A percentile compares a stretch with the other conserved stretches of the same genome.
Conservation (phyloP, 2,329 filamentous ascomycete genomes). For the Dactylellina drechsleri region DNA sequence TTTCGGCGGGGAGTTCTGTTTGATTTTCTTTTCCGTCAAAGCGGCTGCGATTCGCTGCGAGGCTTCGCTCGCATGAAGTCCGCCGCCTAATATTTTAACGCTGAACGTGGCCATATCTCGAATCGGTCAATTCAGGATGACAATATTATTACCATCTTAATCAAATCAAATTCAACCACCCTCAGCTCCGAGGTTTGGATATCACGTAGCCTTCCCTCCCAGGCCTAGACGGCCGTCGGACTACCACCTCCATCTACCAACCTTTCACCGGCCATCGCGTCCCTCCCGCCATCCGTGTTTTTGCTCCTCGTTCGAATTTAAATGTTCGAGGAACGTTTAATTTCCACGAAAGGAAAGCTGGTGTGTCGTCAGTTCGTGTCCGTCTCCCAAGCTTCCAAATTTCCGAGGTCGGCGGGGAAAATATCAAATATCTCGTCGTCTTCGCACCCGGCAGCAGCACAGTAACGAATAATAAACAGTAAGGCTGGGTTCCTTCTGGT, state of each 20-base stretch:
- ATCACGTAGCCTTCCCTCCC: neutral
- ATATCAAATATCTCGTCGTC: neutral
- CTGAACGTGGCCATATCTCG: constrained; percentile 16
- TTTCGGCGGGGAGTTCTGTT: too few relatives aligned
- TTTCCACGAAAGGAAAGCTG: too few relatives aligned
- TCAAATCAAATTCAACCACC: neutral
- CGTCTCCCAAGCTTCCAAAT: constrained; percentile 15
- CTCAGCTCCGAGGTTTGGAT: neutral
- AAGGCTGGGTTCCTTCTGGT: neutral
- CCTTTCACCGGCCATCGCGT: neutral
- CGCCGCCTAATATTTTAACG: neutral
- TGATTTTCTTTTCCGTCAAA: too few relatives aligned
- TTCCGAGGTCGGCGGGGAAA: constrained; percentile 34
- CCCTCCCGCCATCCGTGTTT: too few relatives aligned
- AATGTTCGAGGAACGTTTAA: neutral
- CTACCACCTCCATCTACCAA: neutral
- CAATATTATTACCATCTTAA: too few relatives aligned
- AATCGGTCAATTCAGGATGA: too few relatives aligned
- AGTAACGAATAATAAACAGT: neutral
- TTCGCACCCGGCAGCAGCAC: neutral
- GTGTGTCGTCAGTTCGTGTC: neutral
- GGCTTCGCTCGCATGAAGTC: too few relatives aligned
- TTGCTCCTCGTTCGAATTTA: too few relatives aligned
- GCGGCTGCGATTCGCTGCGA: too few relatives aligned
- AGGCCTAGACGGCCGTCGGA: constrained; percentile 1